A percentile compares a stretch with the other conserved stretches of the same genome.
phyloP scores from a whole-genome alignment of 805 yeast genomes.

The Kuraishia piskuri region DNA sequence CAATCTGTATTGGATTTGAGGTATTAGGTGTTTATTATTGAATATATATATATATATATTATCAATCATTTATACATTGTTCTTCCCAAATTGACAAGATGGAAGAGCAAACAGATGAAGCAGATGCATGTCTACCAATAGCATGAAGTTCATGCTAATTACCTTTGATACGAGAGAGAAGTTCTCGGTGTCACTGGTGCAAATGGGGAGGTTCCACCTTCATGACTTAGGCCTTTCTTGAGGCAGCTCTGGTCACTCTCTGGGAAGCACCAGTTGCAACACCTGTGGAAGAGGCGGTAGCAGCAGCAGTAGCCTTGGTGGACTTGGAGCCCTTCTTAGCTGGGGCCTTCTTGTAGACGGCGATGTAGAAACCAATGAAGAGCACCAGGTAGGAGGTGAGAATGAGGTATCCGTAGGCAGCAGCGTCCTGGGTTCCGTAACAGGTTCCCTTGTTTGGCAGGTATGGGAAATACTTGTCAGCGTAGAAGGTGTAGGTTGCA shows the following conservation, averaged over 20 bases:
- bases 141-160: background rate
- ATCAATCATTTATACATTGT: background rate
- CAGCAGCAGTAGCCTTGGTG: conserved; percentile 6
- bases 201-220: background rate
- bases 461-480: conserved; percentile 50
- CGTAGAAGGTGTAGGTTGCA: conserved; percentile 88
- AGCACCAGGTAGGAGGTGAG: conserved; percentile 82
- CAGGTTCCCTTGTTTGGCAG: conserved; percentile 82
- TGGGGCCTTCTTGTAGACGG: conserved; percentile 57
- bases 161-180: background rate
- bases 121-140: background rate
- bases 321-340: conserved; percentile 16
- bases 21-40: background rate
- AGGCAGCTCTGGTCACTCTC: background rate
- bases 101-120: background rate
- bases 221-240: conserved; percentile 1
- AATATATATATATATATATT: no score
- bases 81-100: background rate
- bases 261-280: conserved; percentile 5
- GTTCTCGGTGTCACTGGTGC: no score
- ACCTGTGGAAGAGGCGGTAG: conserved; percentile 9
- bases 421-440: conserved; percentile 89
- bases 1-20: background rate
- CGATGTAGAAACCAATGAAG: conserved; percentile 88
- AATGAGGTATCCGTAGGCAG: conserved; percentile 82